Base-by-base conservation (phyloP, 2,329 filamentous ascomycete species). In the Penicillium sp. region DNA sequence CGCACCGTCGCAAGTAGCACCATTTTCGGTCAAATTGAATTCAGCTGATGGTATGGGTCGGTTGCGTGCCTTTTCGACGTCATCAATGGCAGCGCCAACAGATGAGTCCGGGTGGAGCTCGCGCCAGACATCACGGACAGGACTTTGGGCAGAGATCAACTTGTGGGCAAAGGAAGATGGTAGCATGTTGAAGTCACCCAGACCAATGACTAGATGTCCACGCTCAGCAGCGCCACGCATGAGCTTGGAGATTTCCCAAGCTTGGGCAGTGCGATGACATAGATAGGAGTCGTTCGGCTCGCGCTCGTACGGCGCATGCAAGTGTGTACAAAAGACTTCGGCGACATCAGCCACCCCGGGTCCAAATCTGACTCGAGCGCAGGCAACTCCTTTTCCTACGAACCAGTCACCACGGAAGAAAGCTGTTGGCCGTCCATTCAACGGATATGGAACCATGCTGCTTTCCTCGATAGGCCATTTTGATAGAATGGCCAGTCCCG, bases 141-240 rank as follows among this genome's bases (percentile, higher is more conserved):
- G 89, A 10, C 89, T 87, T 72, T 93, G 89, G 3, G 88, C 86
- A 59, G 89, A 91, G 68, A 99, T 89, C 65, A 98, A 83, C 57
- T 88, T 86, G 79, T 98, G 92, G 35, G 91, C 89, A 63, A 97
- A 86, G 28, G 92, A 96, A 43, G 89, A 78, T 0, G 95, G 95
- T n/a, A 92, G 82, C 90, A 97, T 96, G 79, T 98, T 98, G 81
- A 98, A 97, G 80, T 98, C 95, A 28, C 95, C 95, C 57, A 97
- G 81, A 6, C 89, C 93, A 46, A 98, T 81, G 55, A 93, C 93
- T 33, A 98, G 82, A 74, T 94, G 91, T 6, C 93, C 92, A 14
- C 89, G 83, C 68, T 93, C 90, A 1, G 88, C 85, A 48, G 94
- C 93, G 60, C 86, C 90, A 52, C 91, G 88, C 80, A 97, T 89